Percentiles rank a stretch among this genome's conserved stretches.
Evolutionary conservation across 371 early-diverging fungal genomes (phyloP).

Genomic region (Rhizopus stolonifer): DNA sequence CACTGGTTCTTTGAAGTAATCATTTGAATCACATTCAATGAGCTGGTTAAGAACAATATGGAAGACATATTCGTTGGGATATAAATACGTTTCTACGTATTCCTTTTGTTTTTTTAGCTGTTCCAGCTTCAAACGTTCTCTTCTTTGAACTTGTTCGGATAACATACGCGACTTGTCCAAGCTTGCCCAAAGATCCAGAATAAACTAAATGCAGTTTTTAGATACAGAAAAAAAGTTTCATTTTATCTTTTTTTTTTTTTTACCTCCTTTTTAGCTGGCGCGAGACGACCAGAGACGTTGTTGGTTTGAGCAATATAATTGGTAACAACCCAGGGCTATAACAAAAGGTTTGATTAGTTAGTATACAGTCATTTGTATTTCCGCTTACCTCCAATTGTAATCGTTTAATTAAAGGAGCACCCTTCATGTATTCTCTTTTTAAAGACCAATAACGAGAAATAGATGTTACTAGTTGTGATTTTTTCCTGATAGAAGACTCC

Average conservation of each 20-base stretch:
- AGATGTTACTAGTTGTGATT: slow-evolving; percentile 53
- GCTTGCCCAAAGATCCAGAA: slow-evolving; percentile 69
- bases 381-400: slow-evolving; percentile 82
- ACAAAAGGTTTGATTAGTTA: background rate
- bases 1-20: slow-evolving; percentile 65
- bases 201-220: slow-evolving; percentile 18
- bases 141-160: slow-evolving; percentile 80
- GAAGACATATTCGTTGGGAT: slow-evolving; percentile 70
- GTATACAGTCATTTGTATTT: background rate
- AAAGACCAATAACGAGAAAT: slow-evolving; percentile 93
- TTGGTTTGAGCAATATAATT: slow-evolving; percentile 48
- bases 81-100: slow-evolving; percentile 67
- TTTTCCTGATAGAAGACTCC: slow-evolving; percentile 49
- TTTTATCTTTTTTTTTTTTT: slow-evolving; percentile 80
- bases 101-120: slow-evolving; percentile 57
- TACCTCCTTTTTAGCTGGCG: slow-evolving; percentile 74
- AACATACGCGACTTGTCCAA: slow-evolving; percentile 83
- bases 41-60: slow-evolving; percentile 65
- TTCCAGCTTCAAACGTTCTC: slow-evolving; percentile 83
- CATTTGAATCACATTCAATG: slow-evolving; percentile 59
- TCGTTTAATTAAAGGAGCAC: slow-evolving; percentile 90
- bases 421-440: slow-evolving; percentile 85
- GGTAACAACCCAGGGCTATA: slow-evolving; percentile 94
- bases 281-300: slow-evolving; percentile 70
- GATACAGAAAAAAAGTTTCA: slow-evolving; percentile 21